Percentiles rank a stretch among this genome's conserved stretches.
These are phyloP conservation scores for Dictyostelium intermedium DNA, from an alignment of 78 protist genomes.

Conservation along the genomic window DNA sequence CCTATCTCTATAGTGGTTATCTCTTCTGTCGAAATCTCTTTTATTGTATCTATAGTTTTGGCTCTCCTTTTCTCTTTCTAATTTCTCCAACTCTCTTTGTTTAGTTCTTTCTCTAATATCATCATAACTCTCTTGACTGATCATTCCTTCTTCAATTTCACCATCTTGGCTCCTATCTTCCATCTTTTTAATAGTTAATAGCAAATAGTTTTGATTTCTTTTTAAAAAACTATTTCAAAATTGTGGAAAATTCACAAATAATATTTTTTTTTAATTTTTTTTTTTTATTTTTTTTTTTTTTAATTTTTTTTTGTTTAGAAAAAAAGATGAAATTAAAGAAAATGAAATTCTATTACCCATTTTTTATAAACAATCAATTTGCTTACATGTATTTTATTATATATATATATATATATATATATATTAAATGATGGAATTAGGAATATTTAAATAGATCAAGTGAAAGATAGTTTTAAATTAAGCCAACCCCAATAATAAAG, in stretches of 20 bases:
- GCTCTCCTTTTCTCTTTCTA: neutral
- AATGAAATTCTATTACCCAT: too few relatives aligned
- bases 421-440: too few relatives aligned
- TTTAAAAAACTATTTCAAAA: too few relatives aligned
- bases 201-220: too few relatives aligned
- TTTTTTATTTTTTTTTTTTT: neutral
- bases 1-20: neutral
- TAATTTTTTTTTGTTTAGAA: too few relatives aligned
- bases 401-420: too few relatives aligned
- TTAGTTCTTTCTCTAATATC: conserved; percentile 19
- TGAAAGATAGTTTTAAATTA: too few relatives aligned
- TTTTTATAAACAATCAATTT: too few relatives aligned
- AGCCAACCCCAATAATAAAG: too few relatives aligned
- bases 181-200: neutral
- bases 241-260: neutral
- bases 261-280: neutral
- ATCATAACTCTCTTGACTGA: neutral
- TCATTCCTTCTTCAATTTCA: conserved; percentile 8
- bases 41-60: neutral
- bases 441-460: too few relatives aligned
- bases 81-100: conserved; percentile 2
- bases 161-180: neutral
- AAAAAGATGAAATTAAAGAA: too few relatives aligned
- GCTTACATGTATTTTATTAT: too few relatives aligned
- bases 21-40: conserved; percentile 9